Evolutionary conservation across 192 early-diverging fungal genomes (phyloP), one percentile per base, ranked within the genome.

Genomic region (Coemansia aciculifera): DNA sequence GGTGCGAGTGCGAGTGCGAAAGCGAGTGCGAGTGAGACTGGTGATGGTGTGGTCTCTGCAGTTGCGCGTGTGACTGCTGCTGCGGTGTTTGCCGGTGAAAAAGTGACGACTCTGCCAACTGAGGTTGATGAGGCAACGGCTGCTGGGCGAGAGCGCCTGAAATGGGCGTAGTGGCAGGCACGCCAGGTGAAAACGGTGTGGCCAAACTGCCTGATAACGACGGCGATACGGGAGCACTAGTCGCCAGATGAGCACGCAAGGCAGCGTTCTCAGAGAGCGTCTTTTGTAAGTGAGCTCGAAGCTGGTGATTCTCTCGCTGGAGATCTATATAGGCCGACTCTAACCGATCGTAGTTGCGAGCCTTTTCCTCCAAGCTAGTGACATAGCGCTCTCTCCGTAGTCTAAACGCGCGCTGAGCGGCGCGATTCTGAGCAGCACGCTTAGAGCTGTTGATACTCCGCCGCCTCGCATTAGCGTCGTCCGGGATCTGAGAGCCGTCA

Each of bases 401-500:
- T 52, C 80, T 70, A 66, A 82, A 82, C 32, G 80, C 80, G 2
- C 80, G 64, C 63, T 82, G 80, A 1, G 80, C 80, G 2, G 80
- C 80, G 21, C 80, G 68, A 60, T 82, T 82, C 72, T 82, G 80
- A 3, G 80, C 80, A 10, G 80, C 80, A 19, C 80, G 74, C 48
- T 82, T 82, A 31, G 80, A 82, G 67, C 80, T 82, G 54, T 82
- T 82, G 61, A 82, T 77, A 43, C 68, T 74, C 49, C 80, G 74
- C 23, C 75, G 71, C 49, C 68, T 68, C 13, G 72, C 43, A 42
- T 52, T 61, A 15, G 67, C 54, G 11, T 77, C 79, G 19, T 56
- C 72, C 3, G 42, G 10, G 5, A 68, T 51, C 48, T 71, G 79
- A 1, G 27, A 17, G 36, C 65, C 46, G 40, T 73, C 74, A 12